Conservation (phyloP, 2,329 filamentous ascomycete genomes). For the Aphanocladium album region DNA sequence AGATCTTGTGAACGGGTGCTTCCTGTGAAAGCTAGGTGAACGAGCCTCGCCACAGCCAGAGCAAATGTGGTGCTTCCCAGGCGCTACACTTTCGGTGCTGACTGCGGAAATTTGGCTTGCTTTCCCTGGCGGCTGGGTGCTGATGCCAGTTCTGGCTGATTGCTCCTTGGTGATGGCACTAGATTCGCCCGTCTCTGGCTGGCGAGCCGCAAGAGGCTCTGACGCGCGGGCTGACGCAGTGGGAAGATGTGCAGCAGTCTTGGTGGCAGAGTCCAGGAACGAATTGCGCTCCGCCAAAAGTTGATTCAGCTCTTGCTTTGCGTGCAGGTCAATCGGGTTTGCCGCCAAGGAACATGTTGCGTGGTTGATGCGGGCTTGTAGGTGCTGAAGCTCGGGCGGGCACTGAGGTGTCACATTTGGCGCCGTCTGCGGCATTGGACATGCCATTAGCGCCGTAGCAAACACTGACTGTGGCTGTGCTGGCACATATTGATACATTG, state of each 20-base stretch:
- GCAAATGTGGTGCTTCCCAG: constrained; percentile 27
- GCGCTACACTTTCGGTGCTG: neutral
- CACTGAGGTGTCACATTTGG: neutral
- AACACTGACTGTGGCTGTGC: neutral
- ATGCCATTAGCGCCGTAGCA: neutral
- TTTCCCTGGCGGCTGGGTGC: too few species aligned
- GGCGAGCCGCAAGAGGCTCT: neutral
- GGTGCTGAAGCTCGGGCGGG: neutral
- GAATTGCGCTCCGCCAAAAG: neutral
- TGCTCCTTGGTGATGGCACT: neutral
- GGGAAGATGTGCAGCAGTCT: constrained; percentile 11
- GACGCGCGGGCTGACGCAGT: too few species aligned
- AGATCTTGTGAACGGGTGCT: constrained; percentile 26
- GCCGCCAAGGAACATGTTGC: neutral
- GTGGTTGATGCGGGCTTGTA: neutral
- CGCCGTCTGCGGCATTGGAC: neutral
- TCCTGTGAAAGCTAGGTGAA: constrained; percentile 30
- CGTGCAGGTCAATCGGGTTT: neutral
- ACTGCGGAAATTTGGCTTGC: too few species aligned
- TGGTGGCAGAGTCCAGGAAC: constrained; percentile 3
- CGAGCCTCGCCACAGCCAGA: constrained; percentile 31
- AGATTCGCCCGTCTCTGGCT: neutral
- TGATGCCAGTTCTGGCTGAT: too few species aligned
- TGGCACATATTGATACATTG: constrained; percentile 1
- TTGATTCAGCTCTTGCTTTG: neutral